A percentile compares a stretch with the other conserved stretches of the same genome.
Conservation (phyloP, 2,329 filamentous ascomycete genomes). For the Lasiodiplodia citricola region DNA sequence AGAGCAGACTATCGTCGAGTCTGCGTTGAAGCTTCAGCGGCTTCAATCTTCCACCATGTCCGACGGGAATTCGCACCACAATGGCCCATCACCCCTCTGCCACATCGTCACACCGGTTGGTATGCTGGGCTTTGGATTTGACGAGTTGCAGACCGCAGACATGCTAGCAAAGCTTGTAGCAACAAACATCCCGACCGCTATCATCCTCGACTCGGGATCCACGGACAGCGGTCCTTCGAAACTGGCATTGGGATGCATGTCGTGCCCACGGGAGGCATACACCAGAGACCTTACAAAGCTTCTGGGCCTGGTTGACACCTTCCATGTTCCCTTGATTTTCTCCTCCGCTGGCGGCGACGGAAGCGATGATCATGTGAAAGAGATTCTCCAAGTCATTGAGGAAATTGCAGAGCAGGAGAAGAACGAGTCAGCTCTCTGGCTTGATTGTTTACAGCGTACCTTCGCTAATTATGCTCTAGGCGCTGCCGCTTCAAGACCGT, state of each 20-base stretch:
- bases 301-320: conserved; percentile 27
- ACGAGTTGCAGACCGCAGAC: conserved; percentile 36
- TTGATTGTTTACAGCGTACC: no score
- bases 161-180: conserved; percentile 19
- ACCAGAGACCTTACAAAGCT: conserved; percentile 33
- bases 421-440: neutral
- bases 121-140: conserved; percentile 58
- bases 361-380: conserved; percentile 34
- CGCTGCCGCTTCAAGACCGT: neutral
- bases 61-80: neutral
- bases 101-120: conserved; percentile 55
- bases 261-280: conserved; percentile 31
- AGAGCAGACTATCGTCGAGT: no score
- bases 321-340: conserved; percentile 32
- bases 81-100: conserved; percentile 26
- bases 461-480: neutral
- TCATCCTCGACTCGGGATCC: conserved; percentile 36
- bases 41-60: neutral
- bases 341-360: conserved; percentile 35
- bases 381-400: conserved; percentile 28
- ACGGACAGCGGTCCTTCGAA: conserved; percentile 36
- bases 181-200: conserved; percentile 32
- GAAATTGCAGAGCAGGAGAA: neutral
- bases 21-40: neutral
- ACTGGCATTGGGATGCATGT: conserved; percentile 33